Evolutionary conservation across 176 grass and related monocot species (phyloP).

Genomic region (Poa annua): DNA sequence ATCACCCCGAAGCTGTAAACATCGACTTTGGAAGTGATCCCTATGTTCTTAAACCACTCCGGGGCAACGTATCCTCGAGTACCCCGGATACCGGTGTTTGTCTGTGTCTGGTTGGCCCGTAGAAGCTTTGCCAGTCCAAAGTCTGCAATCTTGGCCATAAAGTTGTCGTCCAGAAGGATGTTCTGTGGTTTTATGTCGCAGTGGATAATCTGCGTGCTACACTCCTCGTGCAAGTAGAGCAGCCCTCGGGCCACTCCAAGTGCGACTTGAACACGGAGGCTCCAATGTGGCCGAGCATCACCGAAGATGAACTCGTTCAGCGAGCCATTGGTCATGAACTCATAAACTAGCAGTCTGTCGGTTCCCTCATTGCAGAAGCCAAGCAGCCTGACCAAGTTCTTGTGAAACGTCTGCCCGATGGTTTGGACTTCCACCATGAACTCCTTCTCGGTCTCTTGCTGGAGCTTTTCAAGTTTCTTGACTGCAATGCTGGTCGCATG

Average conservation of each 20-base stretch:
- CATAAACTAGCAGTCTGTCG: slow-evolving; percentile 4
- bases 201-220: slow-evolving; percentile 48
- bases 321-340: slow-evolving; percentile 35
- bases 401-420: slow-evolving; percentile 28
- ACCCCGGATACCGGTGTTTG: slow-evolving; percentile 47
- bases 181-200: slow-evolving; percentile 59
- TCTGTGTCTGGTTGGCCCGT: slow-evolving; percentile 45
- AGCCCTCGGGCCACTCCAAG: slow-evolving; percentile 49
- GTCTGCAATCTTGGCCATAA: slow-evolving; percentile 48
- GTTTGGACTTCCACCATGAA: slow-evolving; percentile 36
- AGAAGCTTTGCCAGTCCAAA: slow-evolving; percentile 57
- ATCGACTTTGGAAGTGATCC: slow-evolving; percentile 46
- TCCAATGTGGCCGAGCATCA: slow-evolving; percentile 2
- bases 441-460: slow-evolving; percentile 34
- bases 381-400: slow-evolving; percentile 27
- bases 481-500: neutral
- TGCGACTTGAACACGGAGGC: slow-evolving; percentile 17
- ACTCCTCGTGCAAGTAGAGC: slow-evolving; percentile 54
- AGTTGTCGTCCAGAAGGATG: slow-evolving; percentile 38
- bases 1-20: slow-evolving; percentile 54
- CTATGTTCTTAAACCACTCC: slow-evolving; percentile 53
- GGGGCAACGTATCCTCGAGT: slow-evolving; percentile 54
- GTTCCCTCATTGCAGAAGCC: slow-evolving; percentile 30
- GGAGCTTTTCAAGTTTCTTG: slow-evolving; percentile 23
- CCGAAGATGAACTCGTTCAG: slow-evolving; percentile 1